A percentile compares a stretch with the other conserved stretches of the same genome.
phyloP scores from a whole-genome alignment of 1,284 basidiomycete genomes.

The Ustilago trichophora region DNA sequence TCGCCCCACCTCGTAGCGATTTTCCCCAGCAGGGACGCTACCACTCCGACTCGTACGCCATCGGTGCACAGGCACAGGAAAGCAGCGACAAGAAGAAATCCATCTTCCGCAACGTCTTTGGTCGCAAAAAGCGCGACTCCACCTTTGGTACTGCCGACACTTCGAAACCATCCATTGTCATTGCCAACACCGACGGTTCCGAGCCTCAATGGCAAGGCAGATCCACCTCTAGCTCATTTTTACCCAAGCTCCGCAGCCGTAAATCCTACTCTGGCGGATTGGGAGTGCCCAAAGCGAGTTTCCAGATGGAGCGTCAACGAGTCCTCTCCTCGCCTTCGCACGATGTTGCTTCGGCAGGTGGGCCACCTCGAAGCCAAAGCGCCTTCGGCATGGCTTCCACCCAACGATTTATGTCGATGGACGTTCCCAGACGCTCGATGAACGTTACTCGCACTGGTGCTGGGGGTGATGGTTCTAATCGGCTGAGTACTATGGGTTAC shows the following conservation, averaged over 20 bases:
- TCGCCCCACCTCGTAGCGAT: slow-evolving; percentile 4
- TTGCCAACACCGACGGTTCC: slow-evolving; percentile 4
- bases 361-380: slow-evolving; percentile 50
- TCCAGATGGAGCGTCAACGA: slow-evolving; percentile 35
- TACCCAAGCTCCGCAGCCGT: slow-evolving; percentile 24
- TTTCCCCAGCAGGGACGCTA: slow-evolving; percentile 18
- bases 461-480: slow-evolving; percentile 1
- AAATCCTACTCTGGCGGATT: slow-evolving; percentile 37
- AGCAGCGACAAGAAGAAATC: slow-evolving; percentile 20
- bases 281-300: slow-evolving; percentile 27
- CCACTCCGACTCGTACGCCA: slow-evolving; percentile 5
- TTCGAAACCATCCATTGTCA: slow-evolving; percentile 16
- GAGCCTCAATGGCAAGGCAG: neutral
- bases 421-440: slow-evolving; percentile 30
- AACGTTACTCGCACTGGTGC: slow-evolving; percentile 32
- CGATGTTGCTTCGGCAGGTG: neutral
- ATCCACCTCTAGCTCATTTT: slow-evolving; percentile 7
- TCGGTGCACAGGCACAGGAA: slow-evolving; percentile 4
- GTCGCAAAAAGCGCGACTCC: slow-evolving; percentile 50
- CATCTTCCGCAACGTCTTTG: slow-evolving; percentile 18
- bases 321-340: slow-evolving; percentile 34
- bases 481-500: slow-evolving; percentile 17
- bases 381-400: slow-evolving; percentile 45
- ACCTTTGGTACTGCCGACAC: slow-evolving; percentile 9
- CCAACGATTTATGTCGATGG: slow-evolving; percentile 43